Conservation (phyloP, 345 rosid genomes). For the Cochlearia excelsa region DNA sequence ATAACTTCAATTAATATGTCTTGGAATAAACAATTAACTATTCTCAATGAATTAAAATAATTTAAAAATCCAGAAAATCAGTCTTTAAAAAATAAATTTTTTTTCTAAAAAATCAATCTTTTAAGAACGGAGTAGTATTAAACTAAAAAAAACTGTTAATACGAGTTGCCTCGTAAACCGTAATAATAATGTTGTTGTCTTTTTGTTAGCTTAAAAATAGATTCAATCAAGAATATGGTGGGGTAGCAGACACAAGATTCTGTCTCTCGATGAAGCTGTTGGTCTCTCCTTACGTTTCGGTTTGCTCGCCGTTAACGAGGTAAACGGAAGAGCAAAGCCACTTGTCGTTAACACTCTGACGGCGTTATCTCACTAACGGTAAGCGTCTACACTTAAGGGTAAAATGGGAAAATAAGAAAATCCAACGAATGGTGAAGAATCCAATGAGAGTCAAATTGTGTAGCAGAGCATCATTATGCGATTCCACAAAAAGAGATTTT, state of each 20-base stretch:
- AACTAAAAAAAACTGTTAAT: no score
- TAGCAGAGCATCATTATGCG: constrained; percentile 34
- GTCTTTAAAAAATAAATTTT: no score
- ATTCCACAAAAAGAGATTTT: constrained; percentile 28
- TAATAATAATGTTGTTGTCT: constrained; percentile 28
- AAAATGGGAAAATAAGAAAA: constrained; percentile 2
- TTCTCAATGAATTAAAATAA: no score
- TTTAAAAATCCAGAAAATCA: no score
- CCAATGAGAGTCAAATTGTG: constrained; percentile 35
- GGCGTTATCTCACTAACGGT: constrained; percentile 9
- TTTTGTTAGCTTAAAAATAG: constrained; percentile 11
- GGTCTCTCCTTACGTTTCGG: constrained; percentile 21
- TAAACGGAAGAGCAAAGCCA: constrained; percentile 1
- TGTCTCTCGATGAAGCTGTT: constrained; percentile 33
- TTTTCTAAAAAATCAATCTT: no score
- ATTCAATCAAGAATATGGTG: constrained; percentile 14
- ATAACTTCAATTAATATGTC: no score
- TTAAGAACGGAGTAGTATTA: no score
- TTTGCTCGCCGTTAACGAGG: constrained; percentile 28
- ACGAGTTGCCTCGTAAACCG: constrained; percentile 7
- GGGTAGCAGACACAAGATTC: constrained; percentile 39
- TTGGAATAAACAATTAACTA: no score
- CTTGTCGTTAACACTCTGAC: constrained; percentile 25
- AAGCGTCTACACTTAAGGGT: constrained; percentile 1
- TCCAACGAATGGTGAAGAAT: constrained; percentile 25